phyloP scores from a whole-genome alignment of 1,284 basidiomycete genomes.

The Fomitopsis betulina region DNA sequence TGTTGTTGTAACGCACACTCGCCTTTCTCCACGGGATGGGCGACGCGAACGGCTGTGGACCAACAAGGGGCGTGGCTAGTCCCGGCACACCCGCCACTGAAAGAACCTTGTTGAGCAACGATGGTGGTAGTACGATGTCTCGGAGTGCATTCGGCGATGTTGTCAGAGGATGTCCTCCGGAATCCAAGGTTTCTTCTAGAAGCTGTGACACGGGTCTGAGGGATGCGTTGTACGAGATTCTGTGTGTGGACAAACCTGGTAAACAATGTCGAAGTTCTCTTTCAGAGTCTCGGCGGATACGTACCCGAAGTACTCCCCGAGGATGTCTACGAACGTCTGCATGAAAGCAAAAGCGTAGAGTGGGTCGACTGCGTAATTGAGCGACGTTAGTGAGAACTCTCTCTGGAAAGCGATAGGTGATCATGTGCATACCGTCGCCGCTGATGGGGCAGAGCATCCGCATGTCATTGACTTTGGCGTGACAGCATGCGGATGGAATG shows the following conservation, averaged over 20 bases:
- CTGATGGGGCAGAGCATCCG: constrained; percentile 79
- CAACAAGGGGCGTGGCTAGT: constrained; percentile 29
- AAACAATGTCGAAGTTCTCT: constrained; percentile 95
- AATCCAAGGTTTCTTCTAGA: constrained; percentile 92
- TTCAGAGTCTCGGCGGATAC: constrained; percentile 71
- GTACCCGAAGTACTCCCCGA: constrained; percentile 84
- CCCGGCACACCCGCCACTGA: constrained; percentile 50
- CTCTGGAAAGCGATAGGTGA: neutral
- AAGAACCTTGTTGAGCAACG: constrained; percentile 72
- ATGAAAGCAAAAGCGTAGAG: constrained; percentile 88
- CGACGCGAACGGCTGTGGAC: constrained; percentile 77
- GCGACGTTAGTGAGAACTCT: neutral
- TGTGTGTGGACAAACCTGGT: constrained; percentile 58
- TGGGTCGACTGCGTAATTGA: constrained; percentile 66
- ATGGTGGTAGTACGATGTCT: constrained; percentile 89
- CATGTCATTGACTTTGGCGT: constrained; percentile 74
- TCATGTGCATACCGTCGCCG: constrained; percentile 57
- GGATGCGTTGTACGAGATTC: neutral
- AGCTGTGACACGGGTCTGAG: constrained; percentile 44
- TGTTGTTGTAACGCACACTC: constrained; percentile 81
- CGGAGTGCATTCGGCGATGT: constrained; percentile 91
- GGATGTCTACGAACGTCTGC: constrained; percentile 77
- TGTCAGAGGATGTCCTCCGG: constrained; percentile 88
- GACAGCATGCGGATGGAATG: constrained; percentile 70
- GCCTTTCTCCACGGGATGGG: constrained; percentile 93